These are phyloP conservation scores for Euphorbia lathyris DNA, from an alignment of 345 rosid species.

Conservation along the genomic window DNA sequence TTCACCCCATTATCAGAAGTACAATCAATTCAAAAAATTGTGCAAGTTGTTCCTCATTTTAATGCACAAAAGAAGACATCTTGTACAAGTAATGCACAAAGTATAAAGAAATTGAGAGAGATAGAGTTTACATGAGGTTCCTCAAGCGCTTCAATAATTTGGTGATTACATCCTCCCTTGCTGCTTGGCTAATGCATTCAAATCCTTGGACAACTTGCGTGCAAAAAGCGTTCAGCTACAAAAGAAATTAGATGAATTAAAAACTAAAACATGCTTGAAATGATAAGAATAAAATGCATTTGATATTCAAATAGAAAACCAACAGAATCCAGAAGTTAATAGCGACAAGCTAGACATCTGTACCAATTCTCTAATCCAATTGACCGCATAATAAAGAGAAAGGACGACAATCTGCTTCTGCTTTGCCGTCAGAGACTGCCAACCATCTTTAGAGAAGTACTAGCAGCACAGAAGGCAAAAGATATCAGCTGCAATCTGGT, in stretches of 20 bases:
- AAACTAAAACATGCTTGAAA: conserved; percentile 13
- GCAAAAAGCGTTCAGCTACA: conserved; percentile 79
- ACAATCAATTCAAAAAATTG: not conserved
- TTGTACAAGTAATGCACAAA: conserved; percentile 11
- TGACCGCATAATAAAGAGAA: conserved; percentile 66
- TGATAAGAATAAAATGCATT: not conserved
- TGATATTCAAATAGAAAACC: not conserved
- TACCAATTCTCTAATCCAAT: conserved; percentile 86
- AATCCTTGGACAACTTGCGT: conserved; percentile 57
- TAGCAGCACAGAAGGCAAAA: conserved; percentile 37
- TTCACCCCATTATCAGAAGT: not conserved
- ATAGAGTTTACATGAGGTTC: conserved; percentile 62
- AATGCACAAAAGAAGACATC: conserved; percentile 12
- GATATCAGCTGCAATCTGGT: conserved; percentile 27
- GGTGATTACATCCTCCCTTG: conserved; percentile 52
- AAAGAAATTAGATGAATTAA: conserved; percentile 18
- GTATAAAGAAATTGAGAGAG: conserved; percentile 16
- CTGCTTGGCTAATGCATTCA: conserved; percentile 54
- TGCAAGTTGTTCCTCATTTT: not conserved
- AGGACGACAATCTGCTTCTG: conserved; percentile 61
- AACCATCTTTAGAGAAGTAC: conserved; percentile 53
- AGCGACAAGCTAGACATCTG: conserved; percentile 21
- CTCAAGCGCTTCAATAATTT: conserved; percentile 69
- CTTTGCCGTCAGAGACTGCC: conserved; percentile 56
- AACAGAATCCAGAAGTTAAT: conserved; percentile 4